Evolutionary conservation across 306 rosid genomes (phyloP).

Genomic region (Vachellia pachyceras): DNA sequence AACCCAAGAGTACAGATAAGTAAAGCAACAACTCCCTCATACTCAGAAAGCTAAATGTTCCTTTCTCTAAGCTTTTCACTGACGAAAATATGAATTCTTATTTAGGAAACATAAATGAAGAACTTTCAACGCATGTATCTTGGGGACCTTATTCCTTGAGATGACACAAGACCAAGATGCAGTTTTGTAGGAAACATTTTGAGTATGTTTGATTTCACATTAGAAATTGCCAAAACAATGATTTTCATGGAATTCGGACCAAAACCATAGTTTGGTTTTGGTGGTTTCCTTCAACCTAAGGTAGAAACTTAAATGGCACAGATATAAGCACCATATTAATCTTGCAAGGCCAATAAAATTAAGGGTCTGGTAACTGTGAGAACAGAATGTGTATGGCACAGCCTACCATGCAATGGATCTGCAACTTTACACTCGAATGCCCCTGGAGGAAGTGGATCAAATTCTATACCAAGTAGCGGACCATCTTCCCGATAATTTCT

Average conservation of each 20-base stretch:
- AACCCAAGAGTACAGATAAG: slow-evolving; percentile 24
- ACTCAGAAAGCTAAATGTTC: neutral
- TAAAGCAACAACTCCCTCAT: slow-evolving; percentile 10
- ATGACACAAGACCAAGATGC: neutral
- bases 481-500: slow-evolving; percentile 80
- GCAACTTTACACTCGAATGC: slow-evolving; percentile 75
- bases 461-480: slow-evolving; percentile 83
- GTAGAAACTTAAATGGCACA: slow-evolving; percentile 5
- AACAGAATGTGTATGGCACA: slow-evolving; percentile 15
- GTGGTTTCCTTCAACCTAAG: neutral
- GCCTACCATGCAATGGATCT: slow-evolving; percentile 73
- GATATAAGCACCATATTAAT: slow-evolving; percentile 22
- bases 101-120: slow-evolving; percentile 1
- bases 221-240: neutral
- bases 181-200: slow-evolving; percentile 1
- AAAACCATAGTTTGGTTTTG: neutral
- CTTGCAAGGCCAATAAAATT: slow-evolving; percentile 30
- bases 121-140: neutral
- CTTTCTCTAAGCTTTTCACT: neutral
- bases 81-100: slow-evolving; percentile 16
- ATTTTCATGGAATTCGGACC: neutral
- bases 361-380: neutral
- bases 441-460: slow-evolving; percentile 92
- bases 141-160: neutral
- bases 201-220: neutral